Conservation (phyloP, 495 filamentous ascomycete genomes). For the Penicillium roqueforti region DNA sequence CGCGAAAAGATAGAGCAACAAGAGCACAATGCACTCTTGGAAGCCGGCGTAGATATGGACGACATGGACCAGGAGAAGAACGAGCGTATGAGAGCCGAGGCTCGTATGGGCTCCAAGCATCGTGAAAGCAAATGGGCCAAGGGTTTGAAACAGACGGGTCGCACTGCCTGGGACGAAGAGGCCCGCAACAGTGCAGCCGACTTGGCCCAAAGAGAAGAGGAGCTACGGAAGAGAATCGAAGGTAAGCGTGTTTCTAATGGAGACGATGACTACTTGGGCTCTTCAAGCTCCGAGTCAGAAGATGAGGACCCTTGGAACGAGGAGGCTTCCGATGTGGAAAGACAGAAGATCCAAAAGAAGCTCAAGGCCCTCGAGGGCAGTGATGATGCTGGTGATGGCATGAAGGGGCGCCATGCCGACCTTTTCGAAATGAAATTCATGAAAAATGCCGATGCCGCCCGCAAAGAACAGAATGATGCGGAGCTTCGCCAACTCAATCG, state of each 20-base stretch:
- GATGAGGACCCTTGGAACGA: slow-evolving; percentile 56
- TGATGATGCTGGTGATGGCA: slow-evolving; percentile 27
- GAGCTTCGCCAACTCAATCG: slow-evolving; percentile 69
- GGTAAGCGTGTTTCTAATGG: slow-evolving; percentile 59
- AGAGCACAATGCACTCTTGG: slow-evolving; percentile 63
- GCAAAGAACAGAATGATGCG: slow-evolving; percentile 75
- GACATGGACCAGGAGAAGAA: slow-evolving; percentile 77
- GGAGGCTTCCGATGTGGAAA: slow-evolving; percentile 51
- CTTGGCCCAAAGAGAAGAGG: slow-evolving; percentile 79
- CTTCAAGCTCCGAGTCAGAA: slow-evolving; percentile 51
- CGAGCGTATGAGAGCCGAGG: slow-evolving; percentile 76
- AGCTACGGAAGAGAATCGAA: slow-evolving; percentile 75
- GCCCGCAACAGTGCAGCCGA: slow-evolving; percentile 72
- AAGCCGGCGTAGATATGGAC: slow-evolving; percentile 62
- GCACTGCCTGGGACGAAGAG: slow-evolving; percentile 79
- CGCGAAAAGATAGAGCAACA: slow-evolving; percentile 65
- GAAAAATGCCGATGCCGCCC: slow-evolving; percentile 75
- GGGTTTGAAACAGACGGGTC: slow-evolving; percentile 71
- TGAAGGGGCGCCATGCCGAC: slow-evolving; percentile 44
- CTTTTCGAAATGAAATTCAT: slow-evolving; percentile 85
- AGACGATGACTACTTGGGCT: slow-evolving; percentile 46
- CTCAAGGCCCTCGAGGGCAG: slow-evolving; percentile 54
- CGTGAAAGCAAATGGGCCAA: slow-evolving; percentile 95
- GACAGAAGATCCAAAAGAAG: slow-evolving; percentile 50
- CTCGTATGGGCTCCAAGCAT: slow-evolving; percentile 85